Evolutionary conservation across 192 early-diverging fungal species (phyloP), one percentile per base, ranked within the genome.

Genomic region (Chytriomyces sp.): DNA sequence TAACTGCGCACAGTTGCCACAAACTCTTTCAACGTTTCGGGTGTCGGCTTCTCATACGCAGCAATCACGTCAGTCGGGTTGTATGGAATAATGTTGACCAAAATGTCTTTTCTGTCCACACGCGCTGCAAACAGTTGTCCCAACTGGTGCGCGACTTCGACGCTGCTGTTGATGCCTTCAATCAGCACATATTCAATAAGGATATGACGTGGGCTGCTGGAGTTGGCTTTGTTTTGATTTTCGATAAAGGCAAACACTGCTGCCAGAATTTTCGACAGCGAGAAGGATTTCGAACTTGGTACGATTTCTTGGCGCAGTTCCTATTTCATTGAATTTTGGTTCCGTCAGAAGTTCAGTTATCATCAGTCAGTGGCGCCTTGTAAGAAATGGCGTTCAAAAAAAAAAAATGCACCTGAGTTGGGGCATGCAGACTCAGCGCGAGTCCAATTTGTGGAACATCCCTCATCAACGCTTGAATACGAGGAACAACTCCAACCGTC

Each of bases 21-120:
- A 69, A 85, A 86, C 28, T 8, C 45, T 9, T 69, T 26, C 5
- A 61, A 9, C 2, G 64, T 70, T 35, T 80, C 80, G n/a, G 62
- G 50, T 13, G 61, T 43, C 18, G 88, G 88, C 43, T 82, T 70
- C 59, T 85, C 65, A 77, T 88, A 89, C 61, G 82, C 85, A 61
- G 79, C 76, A 20, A 85, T 82, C 2, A 87, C 85, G 20, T 72
- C 73, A 16, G 86, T 89, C 64, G 80, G 77, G 72, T 89, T 89
- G 69, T 88, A 89, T 5, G 88, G 88, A 57, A 89, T 89, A 23
- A 89, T 76, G 74, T 89, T 89, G 62, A 88, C 63, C 11, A 89
- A 61, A 24, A 87, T 82, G 45, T 82, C 80, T 47, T 70, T 77
- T 16, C 47, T 9, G 18, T 45, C 49, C 7, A 53, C 69, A 24